Evolutionary conservation across 208 protist species (phyloP).

Genomic region (Trypanosomatidae sp.): DNA sequence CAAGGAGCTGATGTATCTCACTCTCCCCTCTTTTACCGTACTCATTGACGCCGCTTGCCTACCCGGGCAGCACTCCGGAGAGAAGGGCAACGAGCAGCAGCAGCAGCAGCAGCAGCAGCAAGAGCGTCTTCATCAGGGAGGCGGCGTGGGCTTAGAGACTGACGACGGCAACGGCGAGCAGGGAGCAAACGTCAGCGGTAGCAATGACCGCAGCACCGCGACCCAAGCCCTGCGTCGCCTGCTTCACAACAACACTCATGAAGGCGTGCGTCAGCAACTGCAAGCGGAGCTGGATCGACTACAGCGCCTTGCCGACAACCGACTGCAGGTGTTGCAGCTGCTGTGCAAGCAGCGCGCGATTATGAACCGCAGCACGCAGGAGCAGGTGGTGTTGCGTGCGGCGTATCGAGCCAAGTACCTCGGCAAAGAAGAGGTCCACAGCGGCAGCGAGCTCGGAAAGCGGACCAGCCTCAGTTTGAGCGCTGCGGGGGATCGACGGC

Average conservation of each 20-base stretch:
- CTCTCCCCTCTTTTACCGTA: conserved; percentile 4
- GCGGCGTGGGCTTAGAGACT: neutral
- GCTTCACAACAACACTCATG: conserved; percentile 39
- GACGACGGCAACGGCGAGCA: neutral
- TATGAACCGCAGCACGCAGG: conserved; percentile 32
- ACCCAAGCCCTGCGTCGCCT: conserved; percentile 13
- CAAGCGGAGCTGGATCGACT: conserved; percentile 48
- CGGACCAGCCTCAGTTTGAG: neutral
- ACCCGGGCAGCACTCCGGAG: neutral
- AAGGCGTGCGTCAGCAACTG: conserved; percentile 44
- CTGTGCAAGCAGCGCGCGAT: conserved; percentile 62
- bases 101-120: neutral
- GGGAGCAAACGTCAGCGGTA: neutral
- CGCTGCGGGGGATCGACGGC: neutral
- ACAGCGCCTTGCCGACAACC: conserved; percentile 39
- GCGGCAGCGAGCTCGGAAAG: neutral
- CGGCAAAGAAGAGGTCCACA: neutral
- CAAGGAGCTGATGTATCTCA: conserved; percentile 3
- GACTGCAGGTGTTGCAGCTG: conserved; percentile 48
- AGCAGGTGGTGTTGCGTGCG: conserved; percentile 40
- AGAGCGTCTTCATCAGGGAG: neutral
- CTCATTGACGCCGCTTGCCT: neutral
- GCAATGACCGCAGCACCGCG: neutral
- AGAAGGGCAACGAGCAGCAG: conserved; percentile 1
- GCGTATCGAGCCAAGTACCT: conserved; percentile 43